Base-by-base conservation (phyloP, 306 rosid species). In the Parietaria judaica region DNA sequence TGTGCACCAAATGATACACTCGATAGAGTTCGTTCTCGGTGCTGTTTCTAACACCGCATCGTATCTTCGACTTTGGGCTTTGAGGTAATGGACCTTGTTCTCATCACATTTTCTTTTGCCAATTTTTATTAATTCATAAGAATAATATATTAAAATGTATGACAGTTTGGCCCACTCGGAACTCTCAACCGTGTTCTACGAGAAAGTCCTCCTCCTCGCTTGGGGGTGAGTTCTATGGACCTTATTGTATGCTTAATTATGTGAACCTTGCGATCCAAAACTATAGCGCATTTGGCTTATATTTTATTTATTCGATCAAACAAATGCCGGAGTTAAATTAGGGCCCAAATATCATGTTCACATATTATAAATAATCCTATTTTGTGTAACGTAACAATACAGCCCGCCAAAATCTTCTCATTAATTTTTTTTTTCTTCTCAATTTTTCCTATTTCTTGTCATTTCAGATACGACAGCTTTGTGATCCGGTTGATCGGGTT, bases 41-140 rank as follows among this genome's bases (percentile, higher is more conserved):
- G 95, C 99, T 51, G 99, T 94, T 78, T 94, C 99, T 37, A 94
- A 94, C 78, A 94, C 99, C 0, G 99, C 99, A 34, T 94, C 99
- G 13, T 94, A 94, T 83, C 99, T 94, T 66, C 99, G 99, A 67
- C 96, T 94, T 52, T 94, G 99, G 99, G 99, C 99, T 72, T 83
- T 94, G 60, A 94, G 99, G 99, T 88, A 9, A 71, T 67, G 41
- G 47, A 80, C 66, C 50, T 14, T 13, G 16, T 48, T 63, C 66
- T 75, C 51, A 31, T 63, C 39, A 54, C 65, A 48, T 63, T 74
- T 63, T 60, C 66, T 54, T 66, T 39, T 71, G 52, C 58, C 51
- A 11, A 10, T 36, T 51, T 52, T 46, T 49, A 37, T 48, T 23
- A 23, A 54, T 66, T 39, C 47, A 56, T 23, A 41, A 38, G 64